These are phyloP conservation scores for Lactarius sanguifluus DNA, from an alignment of 768 basidiomycete genomes.

Conservation along the genomic window DNA sequence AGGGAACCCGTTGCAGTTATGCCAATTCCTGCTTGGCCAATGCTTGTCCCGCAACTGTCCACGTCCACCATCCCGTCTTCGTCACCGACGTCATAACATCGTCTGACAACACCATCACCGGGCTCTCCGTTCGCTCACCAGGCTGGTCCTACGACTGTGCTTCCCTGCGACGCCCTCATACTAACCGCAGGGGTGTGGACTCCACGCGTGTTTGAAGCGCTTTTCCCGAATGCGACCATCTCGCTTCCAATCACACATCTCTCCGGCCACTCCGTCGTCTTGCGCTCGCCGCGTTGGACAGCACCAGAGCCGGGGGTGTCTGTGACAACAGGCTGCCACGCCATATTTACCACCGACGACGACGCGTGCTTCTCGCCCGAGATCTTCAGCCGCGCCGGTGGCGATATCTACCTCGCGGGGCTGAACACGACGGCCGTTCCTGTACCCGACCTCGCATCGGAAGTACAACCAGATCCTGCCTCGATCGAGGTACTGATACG, in stretches of 20 bases:
- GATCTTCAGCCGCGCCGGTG: slow-evolving; percentile 36
- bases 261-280: slow-evolving; percentile 35
- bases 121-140: slow-evolving; percentile 16
- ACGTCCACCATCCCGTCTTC: slow-evolving; percentile 32
- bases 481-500: slow-evolving; percentile 23
- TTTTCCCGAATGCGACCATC: slow-evolving; percentile 35
- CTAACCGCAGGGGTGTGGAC: slow-evolving; percentile 43
- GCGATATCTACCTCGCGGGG: slow-evolving; percentile 39
- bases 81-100: slow-evolving; percentile 30
- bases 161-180: slow-evolving; percentile 37
- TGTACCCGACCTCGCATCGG: slow-evolving; percentile 33
- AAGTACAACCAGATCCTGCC: slow-evolving; percentile 20
- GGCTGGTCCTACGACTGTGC: slow-evolving; percentile 20
- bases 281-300: slow-evolving; percentile 34
- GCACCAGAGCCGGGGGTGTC: not conserved
- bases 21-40: slow-evolving; percentile 36
- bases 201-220: slow-evolving; percentile 36
- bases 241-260: slow-evolving; percentile 35
- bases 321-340: slow-evolving; percentile 33
- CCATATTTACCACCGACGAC: slow-evolving; percentile 36
- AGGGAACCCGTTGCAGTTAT: slow-evolving; percentile 36
- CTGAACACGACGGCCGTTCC: slow-evolving; percentile 33
- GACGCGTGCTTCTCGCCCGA: slow-evolving; percentile 35
- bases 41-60: slow-evolving; percentile 33
- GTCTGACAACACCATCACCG: slow-evolving; percentile 23